phyloP scores from a whole-genome alignment of 305 asterid species.

The Withania somnifera region DNA sequence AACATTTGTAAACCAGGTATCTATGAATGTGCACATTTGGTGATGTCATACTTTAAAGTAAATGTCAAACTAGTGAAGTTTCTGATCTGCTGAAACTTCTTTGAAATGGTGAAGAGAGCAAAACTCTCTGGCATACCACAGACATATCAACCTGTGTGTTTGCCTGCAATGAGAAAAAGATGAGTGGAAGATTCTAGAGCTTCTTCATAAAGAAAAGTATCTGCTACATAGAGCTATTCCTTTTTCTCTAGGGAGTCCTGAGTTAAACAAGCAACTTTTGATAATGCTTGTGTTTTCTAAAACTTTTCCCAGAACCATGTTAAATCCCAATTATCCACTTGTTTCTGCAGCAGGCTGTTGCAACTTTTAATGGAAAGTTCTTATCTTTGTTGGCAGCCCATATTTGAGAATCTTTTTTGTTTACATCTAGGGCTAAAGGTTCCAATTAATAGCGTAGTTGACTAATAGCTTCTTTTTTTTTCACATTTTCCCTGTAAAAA shows the following conservation, averaged over 20 bases:
- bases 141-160: neutral
- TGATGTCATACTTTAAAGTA: neutral
- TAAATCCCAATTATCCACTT: neutral
- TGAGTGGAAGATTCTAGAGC: neutral
- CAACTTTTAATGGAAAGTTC: neutral
- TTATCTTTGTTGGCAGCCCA: neutral
- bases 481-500: neutral
- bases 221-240: neutral
- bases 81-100: neutral
- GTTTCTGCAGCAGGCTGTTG: neutral
- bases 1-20: constrained; percentile 74
- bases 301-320: neutral
- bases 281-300: neutral
- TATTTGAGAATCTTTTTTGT: neutral
- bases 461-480: neutral
- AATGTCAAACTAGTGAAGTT: neutral
- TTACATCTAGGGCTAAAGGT: neutral
- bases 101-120: neutral
- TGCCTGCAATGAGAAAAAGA: neutral
- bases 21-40: neutral
- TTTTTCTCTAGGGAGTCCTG: neutral
- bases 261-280: neutral
- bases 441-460: neutral
- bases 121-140: neutral
- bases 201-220: neutral